Percentiles rank a stretch among this genome's conserved stretches.
These are phyloP conservation scores for Ceratocystis ficicola DNA, from an alignment of 2,329 filamentous ascomycete genomes.

Conservation along the genomic window DNA sequence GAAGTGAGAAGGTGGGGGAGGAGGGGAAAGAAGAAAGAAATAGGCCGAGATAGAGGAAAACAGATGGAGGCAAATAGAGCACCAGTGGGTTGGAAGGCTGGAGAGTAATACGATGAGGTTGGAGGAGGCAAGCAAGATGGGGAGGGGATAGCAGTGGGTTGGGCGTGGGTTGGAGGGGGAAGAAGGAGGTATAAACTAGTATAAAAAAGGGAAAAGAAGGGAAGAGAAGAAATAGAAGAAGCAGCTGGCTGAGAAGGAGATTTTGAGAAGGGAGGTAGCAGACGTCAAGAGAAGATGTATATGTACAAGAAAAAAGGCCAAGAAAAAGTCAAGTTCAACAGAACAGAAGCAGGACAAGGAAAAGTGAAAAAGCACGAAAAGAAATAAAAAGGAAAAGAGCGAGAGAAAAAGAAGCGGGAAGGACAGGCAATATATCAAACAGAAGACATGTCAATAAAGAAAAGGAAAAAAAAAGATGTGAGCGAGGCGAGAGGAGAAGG, in stretches of 20 bases:
- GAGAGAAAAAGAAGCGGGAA: neutral
- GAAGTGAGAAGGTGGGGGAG: neutral
- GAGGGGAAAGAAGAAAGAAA: neutral
- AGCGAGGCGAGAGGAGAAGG: neutral
- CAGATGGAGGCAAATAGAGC: neutral
- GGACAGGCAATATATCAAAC: neutral
- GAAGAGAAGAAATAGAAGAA: neutral
- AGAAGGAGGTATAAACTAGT: neutral
- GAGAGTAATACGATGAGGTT: neutral
- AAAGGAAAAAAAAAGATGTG: neutral
- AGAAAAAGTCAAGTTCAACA: neutral
- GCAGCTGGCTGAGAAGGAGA: neutral
- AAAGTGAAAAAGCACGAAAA: neutral
- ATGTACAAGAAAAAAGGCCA: constrained; percentile 6
- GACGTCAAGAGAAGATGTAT: neutral
- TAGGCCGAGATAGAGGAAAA: neutral
- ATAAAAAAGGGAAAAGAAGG: neutral
- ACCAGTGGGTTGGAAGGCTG: too few relatives aligned
- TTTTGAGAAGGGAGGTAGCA: neutral
- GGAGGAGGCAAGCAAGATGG: neutral
- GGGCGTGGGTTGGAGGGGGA: neutral
- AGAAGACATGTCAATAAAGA: constrained; percentile 1
- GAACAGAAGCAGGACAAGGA: neutral
- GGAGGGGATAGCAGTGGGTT: neutral
- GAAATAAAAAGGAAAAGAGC: neutral